These are phyloP conservation scores for Wickerhamomyces rabaulensis DNA, from an alignment of 805 yeast genomes.

Conservation along the genomic window DNA sequence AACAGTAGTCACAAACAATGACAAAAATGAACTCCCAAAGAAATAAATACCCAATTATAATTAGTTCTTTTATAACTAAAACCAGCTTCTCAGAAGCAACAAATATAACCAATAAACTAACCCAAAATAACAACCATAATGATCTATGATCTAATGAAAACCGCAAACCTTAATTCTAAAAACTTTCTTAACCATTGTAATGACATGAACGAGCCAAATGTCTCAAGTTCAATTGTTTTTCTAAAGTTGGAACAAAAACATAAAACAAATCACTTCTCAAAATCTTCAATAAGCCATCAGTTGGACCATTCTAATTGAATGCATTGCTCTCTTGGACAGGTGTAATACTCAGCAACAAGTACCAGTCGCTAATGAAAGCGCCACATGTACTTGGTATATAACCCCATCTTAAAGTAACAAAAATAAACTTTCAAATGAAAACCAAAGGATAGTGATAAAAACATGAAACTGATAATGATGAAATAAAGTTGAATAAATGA, in stretches of 20 bases:
- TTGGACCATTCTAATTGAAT: not conserved
- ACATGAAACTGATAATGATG: not conserved
- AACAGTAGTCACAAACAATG: not conserved
- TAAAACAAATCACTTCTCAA: not conserved
- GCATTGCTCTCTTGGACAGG: not conserved
- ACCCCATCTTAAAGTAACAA: not conserved
- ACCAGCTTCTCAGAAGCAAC: not conserved
- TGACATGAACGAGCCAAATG: slow-evolving; percentile 17
- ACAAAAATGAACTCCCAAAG: not conserved
- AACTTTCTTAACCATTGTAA: not conserved
- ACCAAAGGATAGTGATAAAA: not conserved
- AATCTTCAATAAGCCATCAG: not conserved
- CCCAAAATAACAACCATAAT: not conserved
- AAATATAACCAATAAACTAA: not conserved
- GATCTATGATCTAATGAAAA: not conserved
- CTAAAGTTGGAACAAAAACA: not conserved
- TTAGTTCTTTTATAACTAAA: not conserved
- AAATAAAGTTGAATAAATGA: not conserved
- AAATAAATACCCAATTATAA: not conserved
- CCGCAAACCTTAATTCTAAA: not conserved
- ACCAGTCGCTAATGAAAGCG: slow-evolving; percentile 25
- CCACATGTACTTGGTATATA: slow-evolving; percentile 17
- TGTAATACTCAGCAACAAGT: not conserved
- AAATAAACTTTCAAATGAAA: not conserved
- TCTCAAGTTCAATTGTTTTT: slow-evolving; percentile 16